Base-by-base conservation (phyloP, 2,329 filamentous ascomycete genomes). In the Stylonectria norvegica region DNA sequence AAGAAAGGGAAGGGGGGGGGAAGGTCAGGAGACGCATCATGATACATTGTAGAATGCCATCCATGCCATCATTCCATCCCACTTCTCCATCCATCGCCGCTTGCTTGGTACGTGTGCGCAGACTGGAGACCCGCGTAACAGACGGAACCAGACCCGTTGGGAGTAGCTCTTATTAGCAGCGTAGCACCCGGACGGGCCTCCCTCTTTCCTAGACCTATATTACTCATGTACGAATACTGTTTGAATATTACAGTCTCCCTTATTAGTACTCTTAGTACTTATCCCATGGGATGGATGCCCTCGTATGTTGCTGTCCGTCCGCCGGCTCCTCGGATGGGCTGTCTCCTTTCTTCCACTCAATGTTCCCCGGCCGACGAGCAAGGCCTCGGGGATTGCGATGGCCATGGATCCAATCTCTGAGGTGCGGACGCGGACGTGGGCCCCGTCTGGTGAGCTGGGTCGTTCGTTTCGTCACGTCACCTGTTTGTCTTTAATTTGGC, bases 21-120 rank as follows among this genome's bases (percentile, higher is more conserved):
- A 20, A 38, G 7, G 36, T 45, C 44, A 48, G 44, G 41, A 48
- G 47, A 50, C 27, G 23, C 36, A 43, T 47, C 43, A 44, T 41
- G 38, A 40, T 45, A 17, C 12, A 18, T 12, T 32, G 33, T 35
- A 28, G 30, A 30, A 30, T 32, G 17, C 17, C 33, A 33, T 35
- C 42, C 29, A 34, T 34, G 16, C 27, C 22, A 22, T 19, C 29
- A 44, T n/a, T 29, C 16, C 30, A 16, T 31, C 40, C 34, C 23
- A 25, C 36, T 34, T 33, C 22, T 15, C 36, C 30, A 19, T 14
- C 37, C 31, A 38, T 45, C 44, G 44, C 33, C 35, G 36, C 43
- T 29, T 40, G 30, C 39, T 30, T 40, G 33, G 32, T 32, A 36
- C 42, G 34, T 45, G 41, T 39, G 19, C 34, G 30, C 34, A 44